Percentiles rank a stretch among this genome's conserved stretches.
phyloP scores from a whole-genome alignment of 2,329 filamentous ascomycete species.

The Cordyceps militaris region DNA sequence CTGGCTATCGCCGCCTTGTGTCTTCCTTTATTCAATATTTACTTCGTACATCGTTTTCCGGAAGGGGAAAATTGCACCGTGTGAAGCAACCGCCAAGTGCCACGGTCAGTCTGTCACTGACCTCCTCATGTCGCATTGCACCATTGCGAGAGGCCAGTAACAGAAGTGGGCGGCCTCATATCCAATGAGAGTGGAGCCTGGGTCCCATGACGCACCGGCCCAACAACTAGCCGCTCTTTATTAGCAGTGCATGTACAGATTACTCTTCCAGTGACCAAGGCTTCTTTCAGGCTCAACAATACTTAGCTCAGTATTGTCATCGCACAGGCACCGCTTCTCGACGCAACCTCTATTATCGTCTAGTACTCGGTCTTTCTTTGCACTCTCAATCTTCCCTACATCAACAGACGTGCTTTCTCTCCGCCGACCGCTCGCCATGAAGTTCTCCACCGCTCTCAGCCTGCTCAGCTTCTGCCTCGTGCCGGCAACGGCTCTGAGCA shows the following conservation, averaged over 20 bases:
- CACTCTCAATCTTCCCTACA: not conserved
- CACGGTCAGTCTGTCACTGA: not conserved
- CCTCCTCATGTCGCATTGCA: not conserved
- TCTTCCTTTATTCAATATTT: not conserved
- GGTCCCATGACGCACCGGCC: conserved; percentile 32
- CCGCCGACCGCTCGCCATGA: conserved; percentile 23
- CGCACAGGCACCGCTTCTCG: not conserved
- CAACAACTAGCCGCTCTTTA: conserved; percentile 9
- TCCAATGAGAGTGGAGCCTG: conserved; percentile 20
- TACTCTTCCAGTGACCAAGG: no score
- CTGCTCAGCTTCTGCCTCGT: conserved; percentile 39
- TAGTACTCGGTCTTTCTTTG: not conserved
- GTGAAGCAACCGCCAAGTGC: not conserved
- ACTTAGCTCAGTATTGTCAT: not conserved
- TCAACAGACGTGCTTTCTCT: not conserved
- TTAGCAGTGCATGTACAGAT: no score
- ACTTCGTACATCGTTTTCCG: not conserved
- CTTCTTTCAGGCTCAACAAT: not conserved
- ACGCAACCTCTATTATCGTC: not conserved
- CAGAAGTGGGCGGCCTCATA: conserved; percentile 11
- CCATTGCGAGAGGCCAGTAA: not conserved
- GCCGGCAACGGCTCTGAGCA: conserved; percentile 39
- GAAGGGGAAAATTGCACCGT: not conserved
- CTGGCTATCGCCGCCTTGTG: not conserved
- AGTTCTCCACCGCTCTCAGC: conserved; percentile 35